Base-by-base conservation (phyloP, 169 alveolate genomes). In the Plasmodium blacklocki region DNA sequence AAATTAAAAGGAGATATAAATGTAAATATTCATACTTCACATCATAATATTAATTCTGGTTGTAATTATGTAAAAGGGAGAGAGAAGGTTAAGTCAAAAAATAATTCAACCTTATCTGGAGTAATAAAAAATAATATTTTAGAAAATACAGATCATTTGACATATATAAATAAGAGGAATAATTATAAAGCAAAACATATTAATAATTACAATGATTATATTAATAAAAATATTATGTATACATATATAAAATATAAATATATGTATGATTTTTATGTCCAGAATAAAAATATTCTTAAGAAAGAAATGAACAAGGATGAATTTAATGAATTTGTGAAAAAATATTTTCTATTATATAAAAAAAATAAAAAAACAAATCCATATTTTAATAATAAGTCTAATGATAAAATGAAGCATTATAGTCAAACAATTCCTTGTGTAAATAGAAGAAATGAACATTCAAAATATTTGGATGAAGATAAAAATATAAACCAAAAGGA, bases 241-340 rank as follows among this genome's bases (percentile, higher is more conserved):
- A 73, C 71, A 39, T 86, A 71, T 52, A 52, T 86, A 32, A 56
- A 56, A 71, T 86, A 86, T 64, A 86, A 86, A 62, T 49, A 32
- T 26, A 62, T 73, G 63, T 86, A 86, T 66, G 75, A 86, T 19
- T 71, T 45, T 49, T 86, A 71, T 50, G 52, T 71, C 47, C 92
- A 86, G 62, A 43, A 72, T 54, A 72, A 86, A 21, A 19, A 66
- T 21, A 64, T 47, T 7, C 49, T 56, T 6, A 66, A 80, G 45
- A 68, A 67, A 2, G 19, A 80, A 26, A 56, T 86, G 73, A 62
- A 39, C 64, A 56, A 86, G 60, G 47, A 58, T 19, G 49, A 86
- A 23, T 47, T 71, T 59, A 71, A 71, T 12, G 32, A 70, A 58
- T 71, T 70, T 59, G 39, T 71, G 7, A 59, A 71, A 6, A 86